A percentile compares a stretch with the other conserved stretches of the same genome.
Conservation (phyloP, 306 rosid genomes). For the Vigna trinervia region DNA sequence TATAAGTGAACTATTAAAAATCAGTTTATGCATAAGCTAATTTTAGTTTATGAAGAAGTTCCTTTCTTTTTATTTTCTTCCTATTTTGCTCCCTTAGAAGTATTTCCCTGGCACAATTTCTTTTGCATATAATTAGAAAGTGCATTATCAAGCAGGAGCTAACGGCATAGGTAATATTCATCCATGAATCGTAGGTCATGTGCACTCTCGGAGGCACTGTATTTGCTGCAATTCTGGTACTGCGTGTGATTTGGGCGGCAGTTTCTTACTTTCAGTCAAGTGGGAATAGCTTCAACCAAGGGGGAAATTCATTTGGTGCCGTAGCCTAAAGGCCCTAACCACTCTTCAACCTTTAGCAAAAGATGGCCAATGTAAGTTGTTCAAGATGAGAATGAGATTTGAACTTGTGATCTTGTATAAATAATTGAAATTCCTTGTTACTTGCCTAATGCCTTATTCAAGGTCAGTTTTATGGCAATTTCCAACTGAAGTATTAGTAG, state of each 20-base stretch:
- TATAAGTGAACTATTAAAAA: too few species aligned
- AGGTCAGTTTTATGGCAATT: constrained; percentile 23
- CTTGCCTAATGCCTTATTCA: neutral
- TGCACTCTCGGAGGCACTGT: constrained; percentile 77
- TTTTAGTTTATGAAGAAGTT: too few species aligned
- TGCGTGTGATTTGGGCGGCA: constrained; percentile 70
- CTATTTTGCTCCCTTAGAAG: too few species aligned
- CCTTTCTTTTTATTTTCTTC: too few species aligned
- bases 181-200: constrained; percentile 58
- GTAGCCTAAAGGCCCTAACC: constrained; percentile 42
- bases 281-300: constrained; percentile 59
- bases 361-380: neutral
- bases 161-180: constrained; percentile 7
- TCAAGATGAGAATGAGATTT: neutral
- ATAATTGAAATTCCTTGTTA: neutral
- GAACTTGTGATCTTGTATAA: neutral
- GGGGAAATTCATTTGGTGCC: constrained; percentile 63
- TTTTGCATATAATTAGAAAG: constrained; percentile 17
- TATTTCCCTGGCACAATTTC: neutral
- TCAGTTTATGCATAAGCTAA: too few species aligned
- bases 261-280: constrained; percentile 70
- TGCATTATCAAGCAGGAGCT: constrained; percentile 12
- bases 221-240: constrained; percentile 62
- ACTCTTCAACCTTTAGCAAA: constrained; percentile 9
- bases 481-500: constrained; percentile 31